A percentile compares a stretch with the other conserved stretches of the same genome.
Evolutionary conservation across 2,329 filamentous ascomycete genomes (phyloP).

Genomic region (Diaporthe capsici): DNA sequence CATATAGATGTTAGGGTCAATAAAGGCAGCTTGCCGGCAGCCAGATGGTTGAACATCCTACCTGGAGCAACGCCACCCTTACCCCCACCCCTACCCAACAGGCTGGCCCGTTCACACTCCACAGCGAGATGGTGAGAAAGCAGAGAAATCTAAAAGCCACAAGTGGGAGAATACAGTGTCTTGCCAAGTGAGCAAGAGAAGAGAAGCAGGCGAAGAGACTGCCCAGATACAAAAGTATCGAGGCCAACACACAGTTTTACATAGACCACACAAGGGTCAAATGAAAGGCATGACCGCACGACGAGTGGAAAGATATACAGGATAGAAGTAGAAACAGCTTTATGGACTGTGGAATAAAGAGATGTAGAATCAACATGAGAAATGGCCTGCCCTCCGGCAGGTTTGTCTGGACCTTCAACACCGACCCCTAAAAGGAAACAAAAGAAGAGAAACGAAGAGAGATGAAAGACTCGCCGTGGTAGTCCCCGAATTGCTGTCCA

Average conservation of each 20-base stretch:
- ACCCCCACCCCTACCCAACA: too few species aligned
- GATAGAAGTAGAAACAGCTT: background rate
- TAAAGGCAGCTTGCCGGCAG: background rate
- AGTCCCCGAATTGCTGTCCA: background rate
- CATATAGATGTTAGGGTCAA: background rate
- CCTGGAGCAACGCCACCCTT: background rate
- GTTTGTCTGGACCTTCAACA: background rate
- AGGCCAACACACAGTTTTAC: background rate
- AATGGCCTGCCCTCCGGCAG: conserved; percentile 1
- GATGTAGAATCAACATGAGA: background rate
- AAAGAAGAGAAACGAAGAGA: background rate
- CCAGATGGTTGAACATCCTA: background rate
- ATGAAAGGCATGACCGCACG: background rate
- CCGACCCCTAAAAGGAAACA: background rate
- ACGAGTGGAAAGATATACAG: background rate
- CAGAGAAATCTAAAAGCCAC: background rate
- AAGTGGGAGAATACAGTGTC: too few species aligned
- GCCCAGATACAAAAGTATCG: background rate
- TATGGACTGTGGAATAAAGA: background rate
- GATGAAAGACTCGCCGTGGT: background rate
- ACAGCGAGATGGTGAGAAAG: background rate
- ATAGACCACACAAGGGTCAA: background rate
- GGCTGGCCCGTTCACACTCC: background rate
- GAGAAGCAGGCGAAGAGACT: background rate
- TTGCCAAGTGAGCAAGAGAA: background rate